These are phyloP conservation scores for Glycine latifolia DNA, from an alignment of 306 rosid genomes.

Conservation along the genomic window DNA sequence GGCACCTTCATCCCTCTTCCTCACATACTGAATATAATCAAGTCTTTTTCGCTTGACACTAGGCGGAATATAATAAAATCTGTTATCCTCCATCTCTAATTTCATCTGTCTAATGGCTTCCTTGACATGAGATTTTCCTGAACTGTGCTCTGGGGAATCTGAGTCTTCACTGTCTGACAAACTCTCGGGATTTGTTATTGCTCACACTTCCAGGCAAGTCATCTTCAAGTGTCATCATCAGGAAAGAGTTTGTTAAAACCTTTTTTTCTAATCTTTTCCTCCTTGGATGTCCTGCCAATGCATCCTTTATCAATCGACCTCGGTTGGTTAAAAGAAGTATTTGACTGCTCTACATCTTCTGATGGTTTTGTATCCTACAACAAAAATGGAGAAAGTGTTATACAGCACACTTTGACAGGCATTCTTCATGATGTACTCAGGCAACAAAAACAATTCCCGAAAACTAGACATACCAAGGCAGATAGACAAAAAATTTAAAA, in stretches of 20 bases:
- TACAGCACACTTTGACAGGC: slow-evolving; percentile 8
- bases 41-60: slow-evolving; percentile 53
- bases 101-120: slow-evolving; percentile 68
- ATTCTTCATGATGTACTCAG: slow-evolving; percentile 24
- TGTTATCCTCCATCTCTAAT: slow-evolving; percentile 85
- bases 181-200: slow-evolving; percentile 44
- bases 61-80: slow-evolving; percentile 76
- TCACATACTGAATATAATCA: slow-evolving; percentile 74
- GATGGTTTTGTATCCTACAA: slow-evolving; percentile 59
- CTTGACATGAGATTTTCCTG: slow-evolving; percentile 46
- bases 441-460: slow-evolving; percentile 17
- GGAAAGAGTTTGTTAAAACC: slow-evolving; percentile 23
- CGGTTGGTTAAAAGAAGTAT: slow-evolving; percentile 38
- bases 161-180: background rate
- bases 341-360: slow-evolving; percentile 33
- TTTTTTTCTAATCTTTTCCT: slow-evolving; percentile 43
- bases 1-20: slow-evolving; percentile 76
- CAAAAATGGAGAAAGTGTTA: background rate
- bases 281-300: slow-evolving; percentile 19
- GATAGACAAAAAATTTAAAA: background rate
- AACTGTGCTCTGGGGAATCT: slow-evolving; percentile 28
- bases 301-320: slow-evolving; percentile 43
- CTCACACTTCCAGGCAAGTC: slow-evolving; percentile 28
- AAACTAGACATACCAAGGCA: slow-evolving; percentile 30
- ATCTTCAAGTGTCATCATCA: background rate